Percentiles rank a stretch among this genome's conserved stretches.
These are phyloP conservation scores for Ceratobasidium papillatum DNA, from an alignment of 1,284 basidiomycete species.

Conservation along the genomic window DNA sequence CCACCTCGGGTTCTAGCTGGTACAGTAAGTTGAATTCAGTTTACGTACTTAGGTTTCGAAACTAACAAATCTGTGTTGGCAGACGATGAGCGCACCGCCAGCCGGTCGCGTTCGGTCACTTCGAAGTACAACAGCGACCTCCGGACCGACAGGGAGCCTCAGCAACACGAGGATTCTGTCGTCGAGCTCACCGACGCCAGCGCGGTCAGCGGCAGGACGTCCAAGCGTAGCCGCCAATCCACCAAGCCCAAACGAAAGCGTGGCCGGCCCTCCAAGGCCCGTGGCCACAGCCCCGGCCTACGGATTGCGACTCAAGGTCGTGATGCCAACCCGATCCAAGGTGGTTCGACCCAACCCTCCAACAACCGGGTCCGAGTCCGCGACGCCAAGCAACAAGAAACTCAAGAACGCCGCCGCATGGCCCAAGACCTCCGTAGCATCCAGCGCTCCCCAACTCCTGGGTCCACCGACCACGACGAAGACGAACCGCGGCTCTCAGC, in stretches of 20 bases:
- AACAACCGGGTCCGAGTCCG: neutral
- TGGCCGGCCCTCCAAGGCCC: neutral
- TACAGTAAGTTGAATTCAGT: no score
- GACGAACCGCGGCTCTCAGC: neutral
- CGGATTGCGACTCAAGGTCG: neutral
- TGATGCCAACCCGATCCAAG: neutral
- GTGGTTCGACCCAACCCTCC: neutral
- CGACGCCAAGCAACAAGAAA: neutral
- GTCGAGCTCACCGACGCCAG: neutral
- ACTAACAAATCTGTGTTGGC: neutral
- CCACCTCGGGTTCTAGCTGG: neutral
- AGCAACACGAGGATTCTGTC: neutral
- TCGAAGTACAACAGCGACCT: neutral
- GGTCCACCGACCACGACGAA: neutral
- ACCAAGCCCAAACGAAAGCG: neutral
- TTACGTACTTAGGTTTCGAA: no score
- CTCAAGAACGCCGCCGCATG: neutral
- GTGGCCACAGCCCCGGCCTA: neutral
- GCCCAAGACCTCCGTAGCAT: neutral
- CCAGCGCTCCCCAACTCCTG: neutral
- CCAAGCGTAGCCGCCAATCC: neutral
- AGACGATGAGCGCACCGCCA: neutral
- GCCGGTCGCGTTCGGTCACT: neutral
- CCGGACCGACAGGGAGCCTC: neutral
- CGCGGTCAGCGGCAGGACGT: neutral